phyloP scores from a whole-genome alignment of 2,329 filamentous ascomycete species.

The Helicocarpus griseus region DNA sequence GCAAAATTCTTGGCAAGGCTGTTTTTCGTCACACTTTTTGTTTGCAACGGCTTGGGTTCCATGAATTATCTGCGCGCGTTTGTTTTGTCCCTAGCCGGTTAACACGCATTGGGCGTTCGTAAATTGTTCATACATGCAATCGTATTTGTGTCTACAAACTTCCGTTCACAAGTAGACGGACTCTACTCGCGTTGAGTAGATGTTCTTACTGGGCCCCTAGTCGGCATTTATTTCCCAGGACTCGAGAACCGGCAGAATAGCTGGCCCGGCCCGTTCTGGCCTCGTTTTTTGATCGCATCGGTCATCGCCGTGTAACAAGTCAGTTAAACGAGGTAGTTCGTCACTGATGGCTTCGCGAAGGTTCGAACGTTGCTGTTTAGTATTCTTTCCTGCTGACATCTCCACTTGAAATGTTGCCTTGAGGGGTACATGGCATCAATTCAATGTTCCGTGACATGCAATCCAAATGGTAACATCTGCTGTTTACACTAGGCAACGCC shows the following conservation, averaged over 20 bases:
- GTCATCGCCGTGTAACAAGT: not conserved
- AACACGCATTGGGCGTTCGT: no score
- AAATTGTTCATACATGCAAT: no score
- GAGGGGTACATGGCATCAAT: not conserved
- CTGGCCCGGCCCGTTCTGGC: not conserved
- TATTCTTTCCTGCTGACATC: no score
- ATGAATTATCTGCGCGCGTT: not conserved
- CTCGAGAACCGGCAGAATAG: not conserved
- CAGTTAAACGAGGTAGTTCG: not conserved
- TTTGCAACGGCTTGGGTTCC: not conserved
- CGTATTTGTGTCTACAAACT: not conserved
- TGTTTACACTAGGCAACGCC: no score
- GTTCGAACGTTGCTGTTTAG: no score
- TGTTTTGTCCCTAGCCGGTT: not conserved
- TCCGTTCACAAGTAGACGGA: no score
- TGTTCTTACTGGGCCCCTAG: not conserved
- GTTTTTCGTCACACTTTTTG: not conserved
- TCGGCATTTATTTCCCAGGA: conserved; percentile 1
- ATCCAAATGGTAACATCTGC: no score
- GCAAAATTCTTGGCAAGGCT: not conserved
- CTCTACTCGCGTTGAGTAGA: not conserved
- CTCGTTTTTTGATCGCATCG: not conserved
- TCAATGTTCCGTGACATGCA: no score
- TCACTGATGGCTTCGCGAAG: not conserved
- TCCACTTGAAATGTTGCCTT: not conserved